Conservation (phyloP, 805 yeast species). For the Ogataea paradorogensis region DNA sequence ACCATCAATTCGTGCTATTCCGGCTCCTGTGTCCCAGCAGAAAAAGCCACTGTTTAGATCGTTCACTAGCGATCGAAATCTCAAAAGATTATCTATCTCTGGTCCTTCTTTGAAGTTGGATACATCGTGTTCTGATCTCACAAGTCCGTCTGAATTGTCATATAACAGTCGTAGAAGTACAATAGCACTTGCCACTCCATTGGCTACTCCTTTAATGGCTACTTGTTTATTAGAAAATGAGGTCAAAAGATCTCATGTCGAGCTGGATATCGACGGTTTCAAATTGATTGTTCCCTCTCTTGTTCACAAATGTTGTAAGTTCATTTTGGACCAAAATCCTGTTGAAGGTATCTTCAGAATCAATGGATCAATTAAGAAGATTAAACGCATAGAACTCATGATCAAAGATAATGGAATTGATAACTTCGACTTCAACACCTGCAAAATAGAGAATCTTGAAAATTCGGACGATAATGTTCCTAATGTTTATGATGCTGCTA, state of each 20-base stretch:
- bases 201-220: slow-evolving; percentile 8
- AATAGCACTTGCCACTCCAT: slow-evolving; percentile 10
- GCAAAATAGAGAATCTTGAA: slow-evolving; percentile 17
- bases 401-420: slow-evolving; percentile 25
- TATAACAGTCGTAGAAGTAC: slow-evolving; percentile 8
- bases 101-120: slow-evolving; percentile 14
- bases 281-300: slow-evolving; percentile 29
- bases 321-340: slow-evolving; percentile 22
- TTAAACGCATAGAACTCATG: slow-evolving; percentile 28
- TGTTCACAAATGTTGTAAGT: slow-evolving; percentile 33
- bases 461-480: slow-evolving; percentile 15
- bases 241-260: slow-evolving; percentile 18
- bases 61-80: slow-evolving; percentile 14
- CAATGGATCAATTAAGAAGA: slow-evolving; percentile 35
- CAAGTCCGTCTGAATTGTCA: background rate
- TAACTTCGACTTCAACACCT: slow-evolving; percentile 17
- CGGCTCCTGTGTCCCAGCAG: slow-evolving; percentile 2
- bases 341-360: slow-evolving; percentile 38
- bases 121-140: slow-evolving; percentile 4
- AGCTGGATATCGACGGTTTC: slow-evolving; percentile 11
- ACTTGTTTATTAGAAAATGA: slow-evolving; percentile 22
- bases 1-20: slow-evolving; percentile 1
- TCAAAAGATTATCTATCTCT: slow-evolving; percentile 14
- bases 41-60: slow-evolving; percentile 23
- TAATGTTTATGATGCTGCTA: slow-evolving; percentile 36